Evolutionary conservation across 1,284 basidiomycete species (phyloP).

Genomic region (Kalmanozyma brasiliensis): DNA sequence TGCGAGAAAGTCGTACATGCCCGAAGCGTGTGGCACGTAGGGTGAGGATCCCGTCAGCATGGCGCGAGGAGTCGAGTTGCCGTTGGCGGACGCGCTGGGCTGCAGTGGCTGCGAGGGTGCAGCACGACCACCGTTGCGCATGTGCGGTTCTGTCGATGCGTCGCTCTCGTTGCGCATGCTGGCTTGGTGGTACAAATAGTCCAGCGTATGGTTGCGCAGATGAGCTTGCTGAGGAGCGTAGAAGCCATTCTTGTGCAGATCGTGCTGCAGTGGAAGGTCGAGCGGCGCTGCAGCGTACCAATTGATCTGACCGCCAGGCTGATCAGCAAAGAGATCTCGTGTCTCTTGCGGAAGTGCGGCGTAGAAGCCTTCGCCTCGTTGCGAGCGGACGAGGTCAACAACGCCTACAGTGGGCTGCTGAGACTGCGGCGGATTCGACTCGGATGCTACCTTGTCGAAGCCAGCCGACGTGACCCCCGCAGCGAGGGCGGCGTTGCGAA

Average conservation of each 20-base stretch:
- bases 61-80: slow-evolving; percentile 36
- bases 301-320: slow-evolving; percentile 46
- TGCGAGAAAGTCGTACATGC: slow-evolving; percentile 46
- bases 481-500: slow-evolving; percentile 42
- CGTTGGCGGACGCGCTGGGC: slow-evolving; percentile 36
- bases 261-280: slow-evolving; percentile 47
- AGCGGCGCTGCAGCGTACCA: slow-evolving; percentile 61
- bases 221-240: slow-evolving; percentile 42
- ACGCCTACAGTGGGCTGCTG: slow-evolving; percentile 33
- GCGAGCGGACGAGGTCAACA: slow-evolving; percentile 38
- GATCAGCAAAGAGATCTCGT: slow-evolving; percentile 49
- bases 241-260: slow-evolving; percentile 44
- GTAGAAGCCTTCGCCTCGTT: slow-evolving; percentile 54
- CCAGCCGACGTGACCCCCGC: slow-evolving; percentile 35
- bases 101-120: slow-evolving; percentile 28
- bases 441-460: slow-evolving; percentile 26
- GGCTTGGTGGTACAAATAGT: slow-evolving; percentile 49
- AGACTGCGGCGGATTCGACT: slow-evolving; percentile 9
- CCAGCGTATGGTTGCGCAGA: slow-evolving; percentile 43
- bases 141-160: slow-evolving; percentile 7
- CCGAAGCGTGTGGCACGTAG: slow-evolving; percentile 39
- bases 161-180: slow-evolving; percentile 18
- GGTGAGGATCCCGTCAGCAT: slow-evolving; percentile 36
- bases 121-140: slow-evolving; percentile 17
- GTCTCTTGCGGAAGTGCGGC: slow-evolving; percentile 48